Conservation (phyloP, 2,329 filamentous ascomycete species). For the Neoascochyta sp. region DNA sequence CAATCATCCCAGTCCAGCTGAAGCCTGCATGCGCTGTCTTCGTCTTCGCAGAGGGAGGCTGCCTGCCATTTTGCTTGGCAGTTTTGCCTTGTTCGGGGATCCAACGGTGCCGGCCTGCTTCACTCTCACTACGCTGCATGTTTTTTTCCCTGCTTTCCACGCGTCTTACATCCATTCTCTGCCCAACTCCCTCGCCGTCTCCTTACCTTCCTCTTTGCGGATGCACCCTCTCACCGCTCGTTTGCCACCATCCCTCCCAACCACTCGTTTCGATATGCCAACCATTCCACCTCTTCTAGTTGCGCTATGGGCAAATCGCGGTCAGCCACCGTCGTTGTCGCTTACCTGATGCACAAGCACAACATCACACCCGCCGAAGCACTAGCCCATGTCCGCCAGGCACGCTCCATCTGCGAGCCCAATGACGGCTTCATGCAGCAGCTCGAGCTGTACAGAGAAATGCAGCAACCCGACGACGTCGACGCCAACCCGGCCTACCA, state of each 20-base stretch:
- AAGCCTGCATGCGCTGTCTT: constrained; percentile 31
- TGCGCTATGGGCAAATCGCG: constrained; percentile 89
- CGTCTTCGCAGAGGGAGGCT: constrained; percentile 22
- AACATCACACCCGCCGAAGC: constrained; percentile 59
- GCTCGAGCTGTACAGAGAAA: constrained; percentile 79
- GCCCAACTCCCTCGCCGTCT: constrained; percentile 10
- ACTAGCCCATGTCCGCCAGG: constrained; percentile 64
- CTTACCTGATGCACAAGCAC: constrained; percentile 69
- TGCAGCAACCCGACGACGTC: constrained; percentile 71
- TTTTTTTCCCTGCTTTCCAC: constrained; percentile 15
- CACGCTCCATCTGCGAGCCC: constrained; percentile 76
- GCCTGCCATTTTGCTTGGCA: constrained; percentile 32
- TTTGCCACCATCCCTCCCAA: constrained; percentile 31
- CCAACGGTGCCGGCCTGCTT: constrained; percentile 5
- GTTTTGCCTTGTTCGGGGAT: constrained; percentile 33
- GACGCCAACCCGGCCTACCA: constrained; percentile 74
- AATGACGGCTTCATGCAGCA: constrained; percentile 91
- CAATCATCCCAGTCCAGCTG: constrained; percentile 37
- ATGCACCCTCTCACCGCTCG: constrained; percentile 31
- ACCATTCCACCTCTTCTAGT: constrained; percentile 50
- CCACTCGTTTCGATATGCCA: constrained; percentile 35
- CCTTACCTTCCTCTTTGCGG: constrained; percentile 16
- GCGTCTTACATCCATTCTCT: constrained; percentile 17
- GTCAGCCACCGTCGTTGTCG: constrained; percentile 77
- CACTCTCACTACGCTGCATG: constrained; percentile 10